Conservation (phyloP, 768 basidiomycete species). For the Polyporus arcularius region DNA sequence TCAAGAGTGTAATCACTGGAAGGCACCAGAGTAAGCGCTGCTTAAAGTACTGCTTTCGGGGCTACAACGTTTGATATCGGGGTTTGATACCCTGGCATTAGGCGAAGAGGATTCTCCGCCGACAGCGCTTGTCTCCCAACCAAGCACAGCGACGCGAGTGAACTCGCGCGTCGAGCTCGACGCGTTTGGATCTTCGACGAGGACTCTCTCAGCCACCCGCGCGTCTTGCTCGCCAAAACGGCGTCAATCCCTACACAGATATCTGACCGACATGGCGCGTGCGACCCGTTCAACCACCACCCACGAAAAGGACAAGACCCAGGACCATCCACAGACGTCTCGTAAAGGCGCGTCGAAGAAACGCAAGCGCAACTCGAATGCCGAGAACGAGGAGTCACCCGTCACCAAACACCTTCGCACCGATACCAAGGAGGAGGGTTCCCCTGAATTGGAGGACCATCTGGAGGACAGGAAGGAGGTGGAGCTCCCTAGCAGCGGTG, state of each 20-base stretch:
- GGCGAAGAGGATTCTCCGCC: constrained; percentile 1
- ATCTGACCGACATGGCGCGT: constrained; percentile 58
- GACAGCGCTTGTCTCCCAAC: constrained; percentile 5
- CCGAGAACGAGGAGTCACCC: constrained; percentile 49
- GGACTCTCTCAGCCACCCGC: constrained; percentile 32
- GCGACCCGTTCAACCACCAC: constrained; percentile 69
- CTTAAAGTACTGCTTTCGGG: constrained; percentile 20
- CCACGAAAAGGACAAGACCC: constrained; percentile 39
- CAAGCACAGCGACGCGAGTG: constrained; percentile 22
- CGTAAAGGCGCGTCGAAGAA: constrained; percentile 51
- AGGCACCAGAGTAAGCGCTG: too few relatives aligned
- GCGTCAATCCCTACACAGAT: constrained; percentile 12
- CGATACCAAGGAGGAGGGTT: constrained; percentile 35
- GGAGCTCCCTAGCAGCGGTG: constrained; percentile 42
- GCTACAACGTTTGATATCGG: constrained; percentile 22
- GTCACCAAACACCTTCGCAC: constrained; percentile 51
- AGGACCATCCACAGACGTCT: constrained; percentile 23
- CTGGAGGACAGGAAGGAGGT: constrained; percentile 21
- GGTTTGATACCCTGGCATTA: neutral
- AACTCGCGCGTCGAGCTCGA: constrained; percentile 28
- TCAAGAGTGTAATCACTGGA: too few relatives aligned
- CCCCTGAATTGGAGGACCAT: constrained; percentile 22
- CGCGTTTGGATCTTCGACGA: constrained; percentile 19
- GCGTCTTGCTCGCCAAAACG: constrained; percentile 30
- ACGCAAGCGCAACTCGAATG: constrained; percentile 60